phyloP scores from a whole-genome alignment of 1,139 yeast species.

The Saccharomyces uvarum region DNA sequence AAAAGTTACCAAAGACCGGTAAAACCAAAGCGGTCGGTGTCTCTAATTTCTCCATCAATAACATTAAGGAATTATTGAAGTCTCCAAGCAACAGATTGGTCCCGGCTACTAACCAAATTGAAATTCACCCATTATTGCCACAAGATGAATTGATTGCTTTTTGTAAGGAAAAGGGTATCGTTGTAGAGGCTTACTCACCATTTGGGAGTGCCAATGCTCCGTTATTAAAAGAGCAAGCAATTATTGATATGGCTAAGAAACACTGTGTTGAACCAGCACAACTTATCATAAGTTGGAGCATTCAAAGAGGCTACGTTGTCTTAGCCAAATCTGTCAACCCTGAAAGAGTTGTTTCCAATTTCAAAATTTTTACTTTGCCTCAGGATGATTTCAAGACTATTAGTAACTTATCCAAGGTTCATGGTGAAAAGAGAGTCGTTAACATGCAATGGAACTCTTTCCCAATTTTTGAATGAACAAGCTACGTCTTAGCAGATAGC shows the following conservation, averaged over 20 bases:
- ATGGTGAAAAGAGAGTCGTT: conserved; percentile 44
- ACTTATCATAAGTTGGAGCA: conserved; percentile 63
- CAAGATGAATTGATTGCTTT: conserved; percentile 55
- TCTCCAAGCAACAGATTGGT: conserved; percentile 44
- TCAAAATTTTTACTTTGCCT: conserved; percentile 42
- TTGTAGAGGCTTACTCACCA: conserved; percentile 73
- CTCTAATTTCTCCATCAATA: conserved; percentile 57
- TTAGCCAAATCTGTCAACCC: conserved; percentile 67
- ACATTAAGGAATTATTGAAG: conserved; percentile 46
- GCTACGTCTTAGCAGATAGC: not conserved
- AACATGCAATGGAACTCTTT: conserved; percentile 35
- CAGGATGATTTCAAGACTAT: conserved; percentile 48
- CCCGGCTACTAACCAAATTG: conserved; percentile 72
- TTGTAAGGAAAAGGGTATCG: conserved; percentile 47
- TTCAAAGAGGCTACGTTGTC: conserved; percentile 60
- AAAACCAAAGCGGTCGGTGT: conserved; percentile 70
- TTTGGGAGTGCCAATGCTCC: conserved; percentile 68
- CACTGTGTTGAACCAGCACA: conserved; percentile 52
- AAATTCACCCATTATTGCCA: conserved; percentile 67
- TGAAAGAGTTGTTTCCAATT: conserved; percentile 52
- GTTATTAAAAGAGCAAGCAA: conserved; percentile 43
- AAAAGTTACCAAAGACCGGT: conserved; percentile 49
- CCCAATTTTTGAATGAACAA: conserved; percentile 22
- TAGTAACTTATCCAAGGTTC: conserved; percentile 38
- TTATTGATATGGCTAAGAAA: conserved; percentile 48